Evolutionary conservation across 495 filamentous ascomycete species (phyloP).

Genomic region (Jackrogersella multiformis): DNA sequence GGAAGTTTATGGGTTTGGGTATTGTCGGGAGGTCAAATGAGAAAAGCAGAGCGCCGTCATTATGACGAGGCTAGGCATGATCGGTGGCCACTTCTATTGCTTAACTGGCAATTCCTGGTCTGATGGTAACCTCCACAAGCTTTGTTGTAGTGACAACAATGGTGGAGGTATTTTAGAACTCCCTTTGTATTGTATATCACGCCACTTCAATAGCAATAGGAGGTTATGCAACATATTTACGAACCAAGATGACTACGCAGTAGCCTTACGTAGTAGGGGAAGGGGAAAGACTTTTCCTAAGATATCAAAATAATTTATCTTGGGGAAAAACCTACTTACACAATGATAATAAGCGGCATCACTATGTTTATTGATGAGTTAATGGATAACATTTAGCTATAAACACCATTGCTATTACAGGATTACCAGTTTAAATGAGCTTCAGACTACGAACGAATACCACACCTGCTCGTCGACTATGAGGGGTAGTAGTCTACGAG

Average conservation of each 20-base stretch:
- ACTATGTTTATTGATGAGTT: not conserved
- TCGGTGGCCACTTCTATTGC: not conserved
- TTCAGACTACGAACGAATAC: not conserved
- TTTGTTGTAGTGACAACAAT: not conserved
- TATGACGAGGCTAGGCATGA: not conserved
- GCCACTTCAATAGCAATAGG: not conserved
- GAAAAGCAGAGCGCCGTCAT: not conserved
- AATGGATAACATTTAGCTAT: not conserved
- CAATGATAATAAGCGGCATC: constrained; percentile 9
- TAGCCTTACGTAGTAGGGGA: too few relatives aligned
- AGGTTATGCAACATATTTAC: not conserved
- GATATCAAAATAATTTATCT: not conserved
- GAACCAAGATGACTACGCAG: not conserved
- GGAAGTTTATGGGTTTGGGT: not conserved
- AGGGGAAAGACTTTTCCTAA: not conserved
- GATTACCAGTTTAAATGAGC: not conserved
- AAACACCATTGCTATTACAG: constrained; percentile 13
- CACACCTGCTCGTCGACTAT: not conserved
- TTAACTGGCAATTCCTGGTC: not conserved
- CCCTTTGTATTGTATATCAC: not conserved
- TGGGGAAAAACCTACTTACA: not conserved
- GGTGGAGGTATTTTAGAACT: not conserved
- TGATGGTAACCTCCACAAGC: not conserved
- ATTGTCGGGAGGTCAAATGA: not conserved
- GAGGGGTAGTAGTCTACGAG: not conserved